Evolutionary conservation across 192 early-diverging fungal species (phyloP), one percentile per base, ranked within the genome.

Genomic region (Dissophora ornata): DNA sequence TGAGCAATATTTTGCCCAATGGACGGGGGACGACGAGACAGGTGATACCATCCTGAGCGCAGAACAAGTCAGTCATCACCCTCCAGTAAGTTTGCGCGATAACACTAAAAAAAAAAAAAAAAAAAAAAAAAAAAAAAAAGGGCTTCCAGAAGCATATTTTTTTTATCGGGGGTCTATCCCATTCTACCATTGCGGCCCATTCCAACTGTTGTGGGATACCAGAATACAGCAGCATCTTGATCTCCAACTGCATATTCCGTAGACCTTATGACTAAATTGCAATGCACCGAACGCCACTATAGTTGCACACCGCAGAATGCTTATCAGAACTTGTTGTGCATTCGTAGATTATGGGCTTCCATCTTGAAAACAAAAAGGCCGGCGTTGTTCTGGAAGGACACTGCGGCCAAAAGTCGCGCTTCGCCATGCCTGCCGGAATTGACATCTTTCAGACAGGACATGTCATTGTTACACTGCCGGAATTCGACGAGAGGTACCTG

Each of bases 381-480:
- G 65, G 65, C 7, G 65, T 77, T 4, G 29, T 67, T 12, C 30
- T 77, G 13, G 58, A 77, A n/a, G 73, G 73, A 0, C 73, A 77
- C 29, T 67, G 64, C 15, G 88, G 90, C 10, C 90, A 91, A 74
- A 85, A 87, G 82, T 89, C 90, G 38, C 88, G 87, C 30, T 95
- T 95, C 75, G 87, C 88, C 22, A 89, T 89, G 45, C 87, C 89
- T n/a, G 90, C 92, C 70, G 85, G 89, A 41, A 87, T 93, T 16
- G 88, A 89, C 46, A 69, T 82, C n/a, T 57, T 33, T 19, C 93
- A 95, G 70, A 85, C 89, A 33, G 93, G 93, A 51, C 90, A 90
- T 24, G 87, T 84, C 25, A 85, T 90, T 0, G 47, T 95, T 48
- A 87, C 85, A 28, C 64, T 94, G 59, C 61, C 79, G 38, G 57